Conservation (phyloP, 2,329 filamentous ascomycete genomes). For the Cladorrhinum sp. region DNA sequence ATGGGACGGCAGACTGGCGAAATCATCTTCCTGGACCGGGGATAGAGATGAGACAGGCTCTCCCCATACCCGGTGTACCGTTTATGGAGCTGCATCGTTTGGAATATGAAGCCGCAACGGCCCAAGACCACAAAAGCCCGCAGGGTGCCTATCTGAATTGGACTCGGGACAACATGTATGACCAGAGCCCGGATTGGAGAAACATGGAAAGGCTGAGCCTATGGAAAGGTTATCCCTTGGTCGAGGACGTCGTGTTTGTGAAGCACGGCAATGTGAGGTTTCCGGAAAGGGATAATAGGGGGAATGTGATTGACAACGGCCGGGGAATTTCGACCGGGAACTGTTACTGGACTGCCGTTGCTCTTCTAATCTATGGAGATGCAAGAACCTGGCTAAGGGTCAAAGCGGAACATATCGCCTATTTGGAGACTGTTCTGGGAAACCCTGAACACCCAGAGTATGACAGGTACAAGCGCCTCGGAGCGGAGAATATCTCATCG, state of each 20-base stretch:
- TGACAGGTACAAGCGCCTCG: constrained; percentile 22
- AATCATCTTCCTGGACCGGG: neutral
- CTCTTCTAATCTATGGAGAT: constrained; percentile 31
- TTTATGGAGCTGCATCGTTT: neutral
- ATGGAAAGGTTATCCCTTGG: constrained; percentile 33
- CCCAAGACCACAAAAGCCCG: neutral
- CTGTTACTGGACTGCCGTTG: constrained; percentile 35
- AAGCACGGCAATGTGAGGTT: constrained; percentile 26
- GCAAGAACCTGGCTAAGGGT: constrained; percentile 29
- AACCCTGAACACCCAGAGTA: constrained; percentile 29
- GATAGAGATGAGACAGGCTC: neutral
- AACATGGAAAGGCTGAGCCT: constrained; percentile 15
- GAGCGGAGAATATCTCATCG: constrained; percentile 20
- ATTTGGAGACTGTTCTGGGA: constrained; percentile 29
- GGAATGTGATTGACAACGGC: neutral
- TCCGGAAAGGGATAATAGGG: neutral
- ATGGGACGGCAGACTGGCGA: neutral
- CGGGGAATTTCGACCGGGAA: constrained; percentile 12
- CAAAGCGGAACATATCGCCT: constrained; percentile 35
- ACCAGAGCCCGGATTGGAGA: constrained; percentile 10
- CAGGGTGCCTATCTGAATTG: neutral
- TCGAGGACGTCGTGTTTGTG: constrained; percentile 34
- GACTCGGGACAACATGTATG: constrained; percentile 13
- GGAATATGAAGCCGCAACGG: neutral
- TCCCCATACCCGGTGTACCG: neutral